phyloP scores from a whole-genome alignment of 371 early-diverging fungal species.

The Mortierella sp. region DNA sequence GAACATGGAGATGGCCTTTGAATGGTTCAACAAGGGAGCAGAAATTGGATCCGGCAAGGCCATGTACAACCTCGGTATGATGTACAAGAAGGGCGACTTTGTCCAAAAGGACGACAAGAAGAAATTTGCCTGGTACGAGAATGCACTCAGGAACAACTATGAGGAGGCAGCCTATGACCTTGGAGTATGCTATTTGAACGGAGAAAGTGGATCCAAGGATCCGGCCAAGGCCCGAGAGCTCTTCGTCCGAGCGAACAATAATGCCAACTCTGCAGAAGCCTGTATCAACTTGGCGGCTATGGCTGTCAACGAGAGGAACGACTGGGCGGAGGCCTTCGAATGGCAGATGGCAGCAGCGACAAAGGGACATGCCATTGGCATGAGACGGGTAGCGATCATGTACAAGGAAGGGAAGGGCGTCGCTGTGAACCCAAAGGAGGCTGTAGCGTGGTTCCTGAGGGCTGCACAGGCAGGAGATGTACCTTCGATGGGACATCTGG shows the following conservation, averaged over 20 bases:
- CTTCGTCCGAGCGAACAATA: conserved; percentile 48
- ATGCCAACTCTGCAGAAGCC: conserved; percentile 51
- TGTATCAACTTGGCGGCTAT: conserved; percentile 52
- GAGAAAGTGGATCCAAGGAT: conserved; percentile 53
- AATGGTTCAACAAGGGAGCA: conserved; percentile 86
- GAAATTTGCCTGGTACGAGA: conserved; percentile 65
- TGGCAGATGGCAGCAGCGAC: conserved; percentile 51
- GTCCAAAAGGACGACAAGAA: conserved; percentile 62
- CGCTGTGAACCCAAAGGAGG: conserved; percentile 65
- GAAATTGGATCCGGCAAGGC: conserved; percentile 84
- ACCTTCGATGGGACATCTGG: conserved; percentile 45
- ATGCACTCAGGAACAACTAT: conserved; percentile 58
- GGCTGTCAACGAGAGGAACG: conserved; percentile 51
- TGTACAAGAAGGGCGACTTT: conserved; percentile 86
- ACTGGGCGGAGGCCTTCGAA: conserved; percentile 49
- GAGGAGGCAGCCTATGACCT: conserved; percentile 49
- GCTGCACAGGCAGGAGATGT: conserved; percentile 47
- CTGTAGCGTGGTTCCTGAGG: conserved; percentile 59
- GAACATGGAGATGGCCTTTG: conserved; percentile 69
- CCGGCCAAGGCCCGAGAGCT: conserved; percentile 45
- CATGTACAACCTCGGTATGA: conserved; percentile 89
- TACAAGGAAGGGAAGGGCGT: conserved; percentile 86
- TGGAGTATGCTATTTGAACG: conserved; percentile 48
- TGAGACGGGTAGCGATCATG: conserved; percentile 72
- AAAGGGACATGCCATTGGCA: conserved; percentile 50